Base-by-base conservation (phyloP, 2,329 filamentous ascomycete species). In the Cordyceps fumosorosea region DNA sequence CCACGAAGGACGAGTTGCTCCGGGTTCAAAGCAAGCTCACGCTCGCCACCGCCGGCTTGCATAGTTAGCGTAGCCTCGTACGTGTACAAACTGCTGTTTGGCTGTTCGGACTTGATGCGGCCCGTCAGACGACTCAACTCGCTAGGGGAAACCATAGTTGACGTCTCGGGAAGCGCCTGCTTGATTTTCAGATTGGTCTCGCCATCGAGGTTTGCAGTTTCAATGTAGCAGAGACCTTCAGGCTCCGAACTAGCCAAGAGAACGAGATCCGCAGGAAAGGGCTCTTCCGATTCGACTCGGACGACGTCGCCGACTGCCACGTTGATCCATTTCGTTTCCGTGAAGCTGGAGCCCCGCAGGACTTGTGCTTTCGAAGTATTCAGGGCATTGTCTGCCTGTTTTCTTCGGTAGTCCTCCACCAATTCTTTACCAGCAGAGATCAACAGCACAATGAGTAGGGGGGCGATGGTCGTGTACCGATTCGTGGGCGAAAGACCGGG, bases 101-200 rank as follows among this genome's bases (percentile, higher is more conserved):
- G 95, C 74, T 98, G 95, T 76, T 99, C 95, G 1, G 93, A 98
- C 69, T 91, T 89, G 68, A 99, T 81, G 65, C 89, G 89, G 34
- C 95, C 95, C 53, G 90, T 90, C 3, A 99, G 78, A 65, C 93
- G 84, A 71, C 91, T 91, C 65, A 99, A 80, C 69, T 98, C 93
- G 66, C 84, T 87, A 20, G 92, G 86, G 71, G 91, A 96, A 63
- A 99, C 92, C 72, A 97, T 81, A 64, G 89, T 82, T 16, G 89
- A 87, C 0, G 95, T 99, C 78, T 99, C 95, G 0, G 95, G 93
- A 60, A 97, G 87, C 2, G 88, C 93, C 78, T 99, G 95, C 78
- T 99, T 99, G 78, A 99, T 96, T 78, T 99, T 99, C 68, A 99
- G 79, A 73, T 99, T 99, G 22, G 95, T 99, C 77, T 99, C 95